phyloP scores from a whole-genome alignment of 495 filamentous ascomycete genomes.

The Cercophora sp. region DNA sequence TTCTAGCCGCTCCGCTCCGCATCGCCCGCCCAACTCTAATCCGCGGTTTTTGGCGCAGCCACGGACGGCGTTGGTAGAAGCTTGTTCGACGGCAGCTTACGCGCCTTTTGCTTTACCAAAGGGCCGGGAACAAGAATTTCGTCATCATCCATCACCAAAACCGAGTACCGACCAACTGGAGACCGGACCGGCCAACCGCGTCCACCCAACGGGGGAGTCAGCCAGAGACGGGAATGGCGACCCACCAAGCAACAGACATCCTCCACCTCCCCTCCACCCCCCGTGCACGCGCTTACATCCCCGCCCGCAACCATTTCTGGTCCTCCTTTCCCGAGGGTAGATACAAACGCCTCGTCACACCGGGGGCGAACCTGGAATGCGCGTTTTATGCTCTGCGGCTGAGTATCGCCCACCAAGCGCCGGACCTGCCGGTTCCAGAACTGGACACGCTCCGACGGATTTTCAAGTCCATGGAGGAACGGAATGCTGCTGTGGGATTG shows the following conservation, averaged over 20 bases:
- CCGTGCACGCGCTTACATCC: slow-evolving; percentile 15
- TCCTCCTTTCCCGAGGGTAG: slow-evolving; percentile 13
- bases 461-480: not conserved
- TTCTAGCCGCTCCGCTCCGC: no score
- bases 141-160: not conserved
- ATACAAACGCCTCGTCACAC: slow-evolving; percentile 16
- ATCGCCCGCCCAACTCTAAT: no score
- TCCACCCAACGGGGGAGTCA: not conserved
- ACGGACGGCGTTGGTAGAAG: no score
- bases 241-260: slow-evolving; percentile 17
- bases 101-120: no score
- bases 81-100: no score
- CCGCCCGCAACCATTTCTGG: slow-evolving; percentile 21
- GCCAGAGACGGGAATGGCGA: not conserved
- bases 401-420: slow-evolving; percentile 8
- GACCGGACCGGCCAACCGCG: no score
- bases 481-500: not conserved
- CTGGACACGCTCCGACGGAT: slow-evolving; percentile 7
- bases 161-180: not conserved
- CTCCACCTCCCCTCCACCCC: slow-evolving; percentile 8
- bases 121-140: no score
- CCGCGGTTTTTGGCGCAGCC: no score
- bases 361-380: slow-evolving; percentile 18
- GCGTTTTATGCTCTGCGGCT: slow-evolving; percentile 16
- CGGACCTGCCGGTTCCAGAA: not conserved